A percentile compares a stretch with the other conserved stretches of the same genome.
phyloP scores from a whole-genome alignment of 768 basidiomycete species.

The Cyclocybe cylindracea region DNA sequence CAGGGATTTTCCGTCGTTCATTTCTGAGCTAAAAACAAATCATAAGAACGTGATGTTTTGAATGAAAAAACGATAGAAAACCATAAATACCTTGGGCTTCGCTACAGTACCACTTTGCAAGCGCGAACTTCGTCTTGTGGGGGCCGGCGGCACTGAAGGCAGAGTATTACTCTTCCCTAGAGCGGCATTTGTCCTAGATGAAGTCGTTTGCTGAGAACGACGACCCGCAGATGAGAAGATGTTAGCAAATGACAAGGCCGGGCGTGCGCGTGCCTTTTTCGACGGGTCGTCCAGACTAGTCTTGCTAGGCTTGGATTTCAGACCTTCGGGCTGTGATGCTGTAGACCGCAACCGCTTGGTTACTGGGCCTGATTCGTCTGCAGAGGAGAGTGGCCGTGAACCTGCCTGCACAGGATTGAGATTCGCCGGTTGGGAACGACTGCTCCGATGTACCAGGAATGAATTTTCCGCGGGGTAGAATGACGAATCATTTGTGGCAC shows the following conservation, averaged over 20 bases:
- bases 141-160: constrained; percentile 38
- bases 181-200: constrained; percentile 56
- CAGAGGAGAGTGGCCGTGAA: constrained; percentile 76
- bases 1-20: constrained; percentile 60
- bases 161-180: constrained; percentile 54
- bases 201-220: constrained; percentile 72
- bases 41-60: not conserved
- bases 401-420: constrained; percentile 45
- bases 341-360: constrained; percentile 75
- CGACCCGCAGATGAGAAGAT: constrained; percentile 85
- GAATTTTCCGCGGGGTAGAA: constrained; percentile 52
- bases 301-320: constrained; percentile 63
- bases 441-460: constrained; percentile 51
- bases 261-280: constrained; percentile 92
- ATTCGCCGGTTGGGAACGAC: constrained; percentile 42
- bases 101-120: constrained; percentile 57
- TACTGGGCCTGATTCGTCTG: constrained; percentile 79
- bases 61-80: constrained; percentile 3
- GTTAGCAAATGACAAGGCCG: constrained; percentile 85
- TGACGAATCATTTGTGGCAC: constrained; percentile 56
- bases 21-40: constrained; percentile 29
- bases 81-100: constrained; percentile 61
- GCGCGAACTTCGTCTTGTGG: constrained; percentile 74
- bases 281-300: constrained; percentile 64
- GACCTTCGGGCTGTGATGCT: constrained; percentile 50